A percentile compares a stretch with the other conserved stretches of the same genome.
These are phyloP conservation scores for Apiospora marii DNA, from an alignment of 2,329 filamentous ascomycete genomes.

Conservation along the genomic window DNA sequence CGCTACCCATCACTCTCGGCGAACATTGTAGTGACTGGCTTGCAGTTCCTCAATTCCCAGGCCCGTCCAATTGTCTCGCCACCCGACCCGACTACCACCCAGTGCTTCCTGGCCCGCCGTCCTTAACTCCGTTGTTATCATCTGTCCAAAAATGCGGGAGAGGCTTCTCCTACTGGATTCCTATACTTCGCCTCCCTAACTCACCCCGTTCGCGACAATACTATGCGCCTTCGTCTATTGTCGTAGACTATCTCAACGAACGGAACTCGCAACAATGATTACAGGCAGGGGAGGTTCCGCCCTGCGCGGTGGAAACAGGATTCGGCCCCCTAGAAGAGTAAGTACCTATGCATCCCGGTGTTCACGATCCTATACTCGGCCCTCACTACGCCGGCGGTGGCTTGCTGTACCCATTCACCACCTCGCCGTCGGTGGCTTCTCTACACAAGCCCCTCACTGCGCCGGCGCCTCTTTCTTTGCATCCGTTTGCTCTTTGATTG, in stretches of 20 bases:
- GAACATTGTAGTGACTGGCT: not conserved
- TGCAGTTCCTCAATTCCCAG: not conserved
- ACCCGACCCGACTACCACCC: not conserved
- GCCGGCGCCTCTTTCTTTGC: not conserved
- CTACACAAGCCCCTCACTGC: not conserved
- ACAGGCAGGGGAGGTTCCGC: constrained; percentile 42
- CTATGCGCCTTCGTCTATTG: constrained; percentile 10
- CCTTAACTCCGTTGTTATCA: not conserved
- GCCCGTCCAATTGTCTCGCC: not conserved
- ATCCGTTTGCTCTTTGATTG: not conserved
- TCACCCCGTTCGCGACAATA: not conserved
- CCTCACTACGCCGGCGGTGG: not conserved
- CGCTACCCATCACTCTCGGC: not conserved
- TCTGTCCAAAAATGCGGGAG: not conserved
- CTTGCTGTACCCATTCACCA: not conserved
- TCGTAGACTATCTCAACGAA: not conserved
- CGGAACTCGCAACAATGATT: constrained; percentile 37
- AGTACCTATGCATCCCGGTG: constrained; percentile 25
- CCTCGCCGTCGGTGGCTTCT: not conserved
- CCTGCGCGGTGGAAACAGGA: constrained; percentile 39
- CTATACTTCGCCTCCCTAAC: not conserved
- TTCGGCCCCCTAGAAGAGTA: constrained; percentile 44
- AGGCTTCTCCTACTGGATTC: constrained; percentile 16
- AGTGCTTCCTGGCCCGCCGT: not conserved
- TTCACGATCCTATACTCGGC: not conserved